Evolutionary conservation across 768 basidiomycete species (phyloP).

Genomic region (Suillus paluster): DNA sequence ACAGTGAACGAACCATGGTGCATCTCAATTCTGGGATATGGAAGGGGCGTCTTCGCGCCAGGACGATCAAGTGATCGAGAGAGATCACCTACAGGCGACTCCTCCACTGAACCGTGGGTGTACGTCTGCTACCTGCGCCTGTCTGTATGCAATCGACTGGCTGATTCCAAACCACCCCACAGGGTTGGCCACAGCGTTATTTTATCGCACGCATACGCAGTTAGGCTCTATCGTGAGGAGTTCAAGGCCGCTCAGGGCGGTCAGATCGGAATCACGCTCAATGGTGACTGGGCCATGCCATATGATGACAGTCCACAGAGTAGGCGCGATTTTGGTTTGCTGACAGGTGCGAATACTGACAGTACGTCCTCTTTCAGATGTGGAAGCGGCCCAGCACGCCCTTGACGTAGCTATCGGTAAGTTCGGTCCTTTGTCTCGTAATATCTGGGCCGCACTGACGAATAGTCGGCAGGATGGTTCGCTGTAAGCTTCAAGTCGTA

Average conservation of each 20-base stretch:
- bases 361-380: slow-evolving; percentile 44
- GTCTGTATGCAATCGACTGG: background rate
- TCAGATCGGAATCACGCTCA: slow-evolving; percentile 78
- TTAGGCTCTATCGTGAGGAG: slow-evolving; percentile 66
- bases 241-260: slow-evolving; percentile 69
- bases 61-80: slow-evolving; percentile 68
- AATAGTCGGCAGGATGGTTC: slow-evolving; percentile 51
- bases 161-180: slow-evolving; percentile 14
- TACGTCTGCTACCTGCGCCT: slow-evolving; percentile 37
- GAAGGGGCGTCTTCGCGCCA: slow-evolving; percentile 71
- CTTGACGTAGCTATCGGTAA: slow-evolving; percentile 73
- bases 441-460: slow-evolving; percentile 26
- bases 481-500: slow-evolving; percentile 43
- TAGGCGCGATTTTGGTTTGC: slow-evolving; percentile 36
- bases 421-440: slow-evolving; percentile 35
- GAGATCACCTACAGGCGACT: slow-evolving; percentile 63
- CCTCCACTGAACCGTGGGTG: slow-evolving; percentile 73
- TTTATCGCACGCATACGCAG: slow-evolving; percentile 69
- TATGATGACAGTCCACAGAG: slow-evolving; percentile 72
- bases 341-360: slow-evolving; percentile 2
- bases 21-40: slow-evolving; percentile 71
- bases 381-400: slow-evolving; percentile 72
- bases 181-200: slow-evolving; percentile 73
- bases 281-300: slow-evolving; percentile 77
- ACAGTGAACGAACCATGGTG: slow-evolving; percentile 83